Evolutionary conservation across 345 rosid species (phyloP), one percentile per base, ranked within the genome.

Genomic region (Citrus glauca): DNA sequence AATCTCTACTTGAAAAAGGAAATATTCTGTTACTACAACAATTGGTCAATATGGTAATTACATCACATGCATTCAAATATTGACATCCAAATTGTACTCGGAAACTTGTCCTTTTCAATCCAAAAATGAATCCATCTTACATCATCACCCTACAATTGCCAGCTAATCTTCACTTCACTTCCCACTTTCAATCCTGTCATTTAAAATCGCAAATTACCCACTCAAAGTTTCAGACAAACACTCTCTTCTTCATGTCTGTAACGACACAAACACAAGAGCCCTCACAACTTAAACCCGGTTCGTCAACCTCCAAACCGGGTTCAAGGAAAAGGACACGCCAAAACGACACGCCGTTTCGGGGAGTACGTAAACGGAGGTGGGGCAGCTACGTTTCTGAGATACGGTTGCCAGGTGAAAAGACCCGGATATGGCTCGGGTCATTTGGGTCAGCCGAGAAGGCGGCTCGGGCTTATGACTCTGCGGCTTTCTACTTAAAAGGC

Each of bases 301-400:
- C 64, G 14, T 6, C 65, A 6, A 19, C 40, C 19, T 14, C 50
- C n/a, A 63, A 71, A 9, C 30, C 45, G 27, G 69, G 38, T 3
- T 82, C 78, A 38, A 40, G 7, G 61, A 82, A 82, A 64, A 65
- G 67, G 63, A 68, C 57, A 19, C 60, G 66, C 30, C 66, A 79
- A 37, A n/a, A n/a, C 25, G 80, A 76, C 33, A 28, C 57, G 22
- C 78, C 66, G 4, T 82, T 76, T 28, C 75, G 71, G 16, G 85
- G 85, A 6, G 82, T 82, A 14, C 78, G 85, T 16, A 76, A 50
- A 22, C 80, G 85, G 32, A 79, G 63, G 22, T 82, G 85, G 85
- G 82, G 85, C n/a, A 79, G 82, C 16, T 82, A 76, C 55, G 85
- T 82, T 6, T 82, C 85, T 2, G 82, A 82, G 72, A 79, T 82